Evolutionary conservation across 2,329 filamentous ascomycete genomes (phyloP).

Genomic region (Clarireedia homoeocarpa): DNA sequence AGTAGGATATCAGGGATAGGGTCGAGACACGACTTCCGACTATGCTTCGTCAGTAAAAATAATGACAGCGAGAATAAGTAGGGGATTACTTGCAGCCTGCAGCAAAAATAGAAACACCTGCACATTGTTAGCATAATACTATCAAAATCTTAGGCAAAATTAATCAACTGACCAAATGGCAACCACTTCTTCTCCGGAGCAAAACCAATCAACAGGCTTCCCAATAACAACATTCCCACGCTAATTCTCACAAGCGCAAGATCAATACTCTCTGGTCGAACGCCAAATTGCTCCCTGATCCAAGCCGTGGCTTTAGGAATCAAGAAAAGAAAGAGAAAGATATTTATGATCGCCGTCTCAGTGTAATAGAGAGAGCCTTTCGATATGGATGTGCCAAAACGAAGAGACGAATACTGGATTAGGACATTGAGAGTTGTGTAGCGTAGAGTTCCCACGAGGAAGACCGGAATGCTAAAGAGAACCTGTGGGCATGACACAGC

Average conservation of each 20-base stretch:
- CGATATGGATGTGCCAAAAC: conserved; percentile 23
- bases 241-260: conserved; percentile 21
- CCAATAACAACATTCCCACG: conserved; percentile 20
- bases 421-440: conserved; percentile 26
- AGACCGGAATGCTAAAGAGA: conserved; percentile 22
- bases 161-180: conserved; percentile 18
- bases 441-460: conserved; percentile 26
- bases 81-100: conserved; percentile 24
- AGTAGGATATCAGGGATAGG: conserved; percentile 23
- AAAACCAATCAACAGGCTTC: conserved; percentile 21
- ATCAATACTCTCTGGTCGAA: conserved; percentile 21
- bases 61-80: conserved; percentile 17
- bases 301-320: conserved; percentile 18
- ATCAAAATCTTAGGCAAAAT: background rate
- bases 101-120: conserved; percentile 25
- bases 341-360: conserved; percentile 26
- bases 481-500: conserved; percentile 17
- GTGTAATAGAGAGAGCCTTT: conserved; percentile 27
- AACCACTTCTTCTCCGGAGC: conserved; percentile 14
- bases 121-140: background rate
- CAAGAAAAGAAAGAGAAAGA: conserved; percentile 24
- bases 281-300: conserved; percentile 14
- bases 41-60: background rate
- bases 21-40: conserved; percentile 26
- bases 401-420: conserved; percentile 28